Base-by-base conservation (phyloP, 2,329 filamentous ascomycete species). In the Aschersonia sp. region DNA sequence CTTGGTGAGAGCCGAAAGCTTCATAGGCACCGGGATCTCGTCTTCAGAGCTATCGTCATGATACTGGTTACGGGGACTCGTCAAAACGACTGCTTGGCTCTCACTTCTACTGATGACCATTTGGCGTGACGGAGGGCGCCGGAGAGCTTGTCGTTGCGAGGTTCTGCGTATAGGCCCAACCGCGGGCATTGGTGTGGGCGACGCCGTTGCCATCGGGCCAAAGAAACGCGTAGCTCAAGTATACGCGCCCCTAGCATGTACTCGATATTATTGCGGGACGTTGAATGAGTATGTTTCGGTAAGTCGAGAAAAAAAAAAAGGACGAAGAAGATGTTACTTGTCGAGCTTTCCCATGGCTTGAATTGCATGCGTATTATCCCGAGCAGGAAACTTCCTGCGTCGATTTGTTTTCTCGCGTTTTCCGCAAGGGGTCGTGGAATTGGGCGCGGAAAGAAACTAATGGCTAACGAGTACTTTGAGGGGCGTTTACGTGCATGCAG, bases 1-100 rank as follows among this genome's bases (percentile, higher is more conserved):
- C 61, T 92, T 91, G 45, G 91, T 94, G 55, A 92, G 78, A 57
- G 89, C 89, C 62, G 89, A 96, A 61, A 96, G 84, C 68, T 92
- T 94, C 78, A 92, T 88, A 57, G 89, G 89, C 55, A 87, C 84
- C 12, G 85, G 85, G 31, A 94, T 86, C 65, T 96, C 91, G 59
- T 96, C 91, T 65, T 96, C 91, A 30, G 89, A 95, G 70, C 87
- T 95, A 61, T 95, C 89, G 56, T 86, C 82, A 55, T 61, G 54
- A 51, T 62, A 82, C 46, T 70, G 65, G 45, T 59, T 53, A 49
- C 61, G 56, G 7, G 60, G 50, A 43, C 56, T 51, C 38, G 58
- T 51, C 42, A 58, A 50, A 31, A 59, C 51, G 12, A 55, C 53
- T 1, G 60, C 63, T 46, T 71, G 71, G 50, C 67, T 71, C 48